phyloP scores from a whole-genome alignment of 2,329 filamentous ascomycete genomes.

The Clarireedia hainanense region DNA sequence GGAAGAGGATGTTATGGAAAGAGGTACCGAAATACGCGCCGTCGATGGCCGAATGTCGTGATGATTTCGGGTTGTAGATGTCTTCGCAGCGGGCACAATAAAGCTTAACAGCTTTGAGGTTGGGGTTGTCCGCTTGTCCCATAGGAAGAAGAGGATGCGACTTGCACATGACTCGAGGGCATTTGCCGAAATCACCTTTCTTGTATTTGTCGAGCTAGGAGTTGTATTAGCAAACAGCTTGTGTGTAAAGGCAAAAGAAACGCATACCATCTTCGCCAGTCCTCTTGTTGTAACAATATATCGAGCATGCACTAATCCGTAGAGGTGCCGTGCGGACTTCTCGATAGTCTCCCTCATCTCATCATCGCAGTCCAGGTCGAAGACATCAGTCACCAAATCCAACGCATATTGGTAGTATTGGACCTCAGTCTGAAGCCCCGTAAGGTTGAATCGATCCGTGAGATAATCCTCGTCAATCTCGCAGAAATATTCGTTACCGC shows the following conservation, averaged over 20 bases:
- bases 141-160: conserved; percentile 90
- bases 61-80: conserved; percentile 97
- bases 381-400: conserved; percentile 94
- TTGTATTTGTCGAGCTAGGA: conserved; percentile 94
- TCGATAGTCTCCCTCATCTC: conserved; percentile 98
- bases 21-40: conserved; percentile 97
- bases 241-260: not conserved
- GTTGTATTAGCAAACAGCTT: conserved; percentile 12
- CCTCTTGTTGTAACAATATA: conserved; percentile 96
- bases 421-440: conserved; percentile 92
- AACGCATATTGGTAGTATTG: conserved; percentile 99
- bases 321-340: conserved; percentile 91
- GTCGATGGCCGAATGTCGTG: conserved; percentile 88
- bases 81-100: conserved; percentile 98
- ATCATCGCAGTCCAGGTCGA: conserved; percentile 97
- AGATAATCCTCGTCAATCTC: conserved; percentile 99
- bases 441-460: conserved; percentile 96
- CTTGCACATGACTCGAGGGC: conserved; percentile 90
- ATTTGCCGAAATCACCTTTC: conserved; percentile 96
- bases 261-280: conserved; percentile 84
- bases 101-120: conserved; percentile 85
- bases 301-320: conserved; percentile 89
- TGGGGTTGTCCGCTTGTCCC: conserved; percentile 84
- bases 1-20: conserved; percentile 98
- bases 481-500: conserved; percentile 98